Conservation (phyloP, 164 flowering plant species). For the Piper betle region DNA sequence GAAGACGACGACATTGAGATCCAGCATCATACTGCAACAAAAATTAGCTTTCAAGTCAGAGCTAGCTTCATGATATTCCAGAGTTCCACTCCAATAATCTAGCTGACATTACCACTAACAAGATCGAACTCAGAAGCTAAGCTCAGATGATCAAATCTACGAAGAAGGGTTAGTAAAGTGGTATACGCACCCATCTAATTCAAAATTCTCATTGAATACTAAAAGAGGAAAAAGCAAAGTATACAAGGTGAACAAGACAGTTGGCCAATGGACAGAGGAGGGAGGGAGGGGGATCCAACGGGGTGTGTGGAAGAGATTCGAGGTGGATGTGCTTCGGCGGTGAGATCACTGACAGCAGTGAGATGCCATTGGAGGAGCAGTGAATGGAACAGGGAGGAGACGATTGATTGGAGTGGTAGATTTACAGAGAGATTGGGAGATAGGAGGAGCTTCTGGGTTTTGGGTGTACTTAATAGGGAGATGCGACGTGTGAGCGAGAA, state of each 20-base stretch:
- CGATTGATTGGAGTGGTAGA: not conserved
- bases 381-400: not conserved
- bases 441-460: too few species aligned
- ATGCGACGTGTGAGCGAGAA: not conserved
- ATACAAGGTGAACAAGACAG: too few species aligned
- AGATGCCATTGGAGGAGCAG: not conserved
- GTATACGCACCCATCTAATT: too few species aligned
- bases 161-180: too few species aligned
- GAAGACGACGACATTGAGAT: slow-evolving; percentile 21
- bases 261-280: too few species aligned
- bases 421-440: not conserved
- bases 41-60: not conserved
- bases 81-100: slow-evolving; percentile 6
- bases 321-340: too few species aligned
- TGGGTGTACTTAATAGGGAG: not conserved
- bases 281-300: not conserved
- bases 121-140: too few species aligned
- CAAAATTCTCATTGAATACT: not conserved
- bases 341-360: not conserved
- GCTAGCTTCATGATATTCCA: not conserved
- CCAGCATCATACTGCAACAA: slow-evolving; percentile 19
- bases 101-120: not conserved
- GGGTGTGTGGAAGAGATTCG: not conserved
- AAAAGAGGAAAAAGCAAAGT: not conserved
- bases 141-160: too few species aligned